Conservation (phyloP, 768 basidiomycete species). For the Tricholoma saponaceum region DNA sequence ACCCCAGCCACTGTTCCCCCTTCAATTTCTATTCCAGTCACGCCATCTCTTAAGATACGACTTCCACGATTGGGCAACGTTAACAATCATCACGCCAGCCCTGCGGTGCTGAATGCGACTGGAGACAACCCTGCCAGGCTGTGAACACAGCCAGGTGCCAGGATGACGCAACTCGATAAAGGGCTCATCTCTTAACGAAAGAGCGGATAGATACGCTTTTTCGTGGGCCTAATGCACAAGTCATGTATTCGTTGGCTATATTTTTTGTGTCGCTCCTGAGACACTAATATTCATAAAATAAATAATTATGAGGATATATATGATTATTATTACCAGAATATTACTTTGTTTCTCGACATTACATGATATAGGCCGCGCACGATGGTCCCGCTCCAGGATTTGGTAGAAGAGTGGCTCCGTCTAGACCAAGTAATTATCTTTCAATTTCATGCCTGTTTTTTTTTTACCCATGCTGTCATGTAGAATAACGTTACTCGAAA, state of each 20-base stretch:
- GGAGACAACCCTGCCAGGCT: conserved; percentile 23
- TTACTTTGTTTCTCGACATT: too few relatives aligned
- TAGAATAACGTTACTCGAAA: conserved; percentile 48
- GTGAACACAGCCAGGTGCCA: conserved; percentile 5
- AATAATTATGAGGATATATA: too few relatives aligned
- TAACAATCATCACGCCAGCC: conserved; percentile 14
- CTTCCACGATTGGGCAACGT: conserved; percentile 43
- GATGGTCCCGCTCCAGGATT: conserved; percentile 28
- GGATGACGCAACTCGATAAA: neutral
- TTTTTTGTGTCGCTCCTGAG: neutral
- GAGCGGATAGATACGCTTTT: neutral
- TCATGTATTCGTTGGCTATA: neutral
- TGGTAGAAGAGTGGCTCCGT: conserved; percentile 35
- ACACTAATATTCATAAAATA: too few relatives aligned
- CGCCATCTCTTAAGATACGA: conserved; percentile 53
- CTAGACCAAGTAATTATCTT: conserved; percentile 29
- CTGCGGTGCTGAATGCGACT: conserved; percentile 17
- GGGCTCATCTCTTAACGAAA: neutral
- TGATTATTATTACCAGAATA: too few relatives aligned
- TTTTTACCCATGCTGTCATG: neutral
- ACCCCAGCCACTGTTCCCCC: conserved; percentile 17
- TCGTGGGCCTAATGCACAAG: neutral
- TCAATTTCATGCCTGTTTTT: neutral
- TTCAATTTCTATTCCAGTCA: conserved; percentile 26
- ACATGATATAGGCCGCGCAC: too few relatives aligned